Evolutionary conservation across 2,329 filamentous ascomycete genomes (phyloP), one percentile per base, ranked within the genome.

Genomic region (Xylariaceae sp.): DNA sequence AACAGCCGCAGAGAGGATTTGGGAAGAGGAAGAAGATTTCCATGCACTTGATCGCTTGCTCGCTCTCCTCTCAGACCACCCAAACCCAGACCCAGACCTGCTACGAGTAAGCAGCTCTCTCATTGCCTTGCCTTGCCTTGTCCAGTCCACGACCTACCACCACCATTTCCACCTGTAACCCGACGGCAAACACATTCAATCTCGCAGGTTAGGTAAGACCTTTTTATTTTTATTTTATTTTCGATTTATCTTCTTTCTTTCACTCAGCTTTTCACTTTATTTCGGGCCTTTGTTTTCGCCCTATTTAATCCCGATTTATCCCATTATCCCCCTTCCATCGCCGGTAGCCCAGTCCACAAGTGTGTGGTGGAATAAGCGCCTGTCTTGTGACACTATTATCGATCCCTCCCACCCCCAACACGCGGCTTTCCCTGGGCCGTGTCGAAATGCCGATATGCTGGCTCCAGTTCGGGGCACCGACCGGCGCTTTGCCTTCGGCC

Each of bases 141-240:
- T 30, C 23, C 23, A 30, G 59, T 45, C 59, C 61, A 62, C 56
- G 59, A 67, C 64, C 60, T 64, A 56, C 61, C 62, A 64, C 57
- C 56, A 57, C 55, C 66, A 62, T 59, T 61, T 56, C 57, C 60
- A 59, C 64, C 61, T 64, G 61, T 61, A 63, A 64, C 57, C 62
- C 57, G 61, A 63, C 59, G 63, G 61, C 63, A 64, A 65, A 64
- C 62, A 64, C 60, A 54, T 58, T 30, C 59, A 62, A 67, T 63
- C 67, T 64, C 67, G 65, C 63, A 59, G 64, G 67, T 68, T 66
- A 69, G 66, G 67, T 69, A 67, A 69, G 67, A 66, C 65, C 59
- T 60, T 60, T 59, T 64, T 56, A 50, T 58, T 62, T 53, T 48
- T 42, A 10, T 42, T 7, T 42, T 42, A 10, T 10, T 42, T 42